Evolutionary conservation across 1,139 yeast genomes (phyloP).

Genomic region (Tardiomyces digboiensis): DNA sequence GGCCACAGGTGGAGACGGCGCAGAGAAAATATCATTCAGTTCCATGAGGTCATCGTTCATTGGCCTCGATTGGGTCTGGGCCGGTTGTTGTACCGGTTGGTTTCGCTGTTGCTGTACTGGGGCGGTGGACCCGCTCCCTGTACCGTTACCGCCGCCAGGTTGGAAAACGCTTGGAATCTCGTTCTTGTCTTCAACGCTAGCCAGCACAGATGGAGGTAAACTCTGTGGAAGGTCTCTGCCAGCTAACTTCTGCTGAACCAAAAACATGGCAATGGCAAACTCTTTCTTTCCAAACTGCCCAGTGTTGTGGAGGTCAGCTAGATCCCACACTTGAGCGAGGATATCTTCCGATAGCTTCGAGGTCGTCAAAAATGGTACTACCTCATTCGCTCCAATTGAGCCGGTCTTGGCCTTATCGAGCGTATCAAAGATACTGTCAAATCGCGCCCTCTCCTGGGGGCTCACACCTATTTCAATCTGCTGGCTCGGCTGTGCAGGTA

Average conservation of each 20-base stretch:
- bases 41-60: slow-evolving; percentile 21
- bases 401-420: slow-evolving; percentile 63
- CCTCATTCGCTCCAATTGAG: slow-evolving; percentile 53
- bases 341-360: slow-evolving; percentile 80
- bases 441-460: slow-evolving; percentile 64
- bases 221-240: slow-evolving; percentile 67
- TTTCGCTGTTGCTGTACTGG: slow-evolving; percentile 6
- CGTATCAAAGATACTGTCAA: slow-evolving; percentile 66
- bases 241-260: slow-evolving; percentile 73
- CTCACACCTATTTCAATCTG: slow-evolving; percentile 29
- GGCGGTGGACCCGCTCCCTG: neutral
- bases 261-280: slow-evolving; percentile 88
- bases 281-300: slow-evolving; percentile 76
- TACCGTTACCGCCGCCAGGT: slow-evolving; percentile 5
- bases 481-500: neutral
- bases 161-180: slow-evolving; percentile 1
- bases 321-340: slow-evolving; percentile 89
- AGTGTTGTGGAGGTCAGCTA: slow-evolving; percentile 82
- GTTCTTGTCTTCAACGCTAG: slow-evolving; percentile 1
- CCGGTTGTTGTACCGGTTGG: neutral
- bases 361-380: slow-evolving; percentile 82
- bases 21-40: slow-evolving; percentile 31
- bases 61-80: neutral
- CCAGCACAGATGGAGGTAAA: slow-evolving; percentile 24
- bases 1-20: slow-evolving; percentile 26